phyloP scores from a whole-genome alignment of 2,329 filamentous ascomycete species.

The Hymenoscyphus infarciens region DNA sequence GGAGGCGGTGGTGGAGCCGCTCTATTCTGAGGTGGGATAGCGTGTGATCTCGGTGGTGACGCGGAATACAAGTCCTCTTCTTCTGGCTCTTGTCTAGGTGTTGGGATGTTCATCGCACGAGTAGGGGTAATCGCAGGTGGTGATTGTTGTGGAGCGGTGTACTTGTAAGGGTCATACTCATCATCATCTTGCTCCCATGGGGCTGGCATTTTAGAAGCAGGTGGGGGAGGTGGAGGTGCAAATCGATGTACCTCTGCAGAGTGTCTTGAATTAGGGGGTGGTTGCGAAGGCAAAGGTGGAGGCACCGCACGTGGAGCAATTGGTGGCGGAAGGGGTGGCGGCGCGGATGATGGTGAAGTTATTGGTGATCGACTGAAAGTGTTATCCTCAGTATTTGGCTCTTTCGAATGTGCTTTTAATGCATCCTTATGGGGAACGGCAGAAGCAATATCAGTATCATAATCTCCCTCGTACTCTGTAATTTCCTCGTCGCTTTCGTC shows the following conservation, averaged over 20 bases:
- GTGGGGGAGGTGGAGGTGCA: conserved; percentile 52
- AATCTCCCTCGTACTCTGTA: conserved; percentile 95
- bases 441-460: conserved; percentile 96
- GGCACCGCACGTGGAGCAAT: conserved; percentile 57
- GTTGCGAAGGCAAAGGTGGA: conserved; percentile 62
- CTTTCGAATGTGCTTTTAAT: conserved; percentile 74
- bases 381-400: conserved; percentile 71
- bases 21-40: conserved; percentile 36
- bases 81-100: conserved; percentile 22
- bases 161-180: conserved; percentile 67
- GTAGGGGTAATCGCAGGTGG: conserved; percentile 4
- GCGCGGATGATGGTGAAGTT: conserved; percentile 41
- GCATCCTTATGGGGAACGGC: conserved; percentile 92
- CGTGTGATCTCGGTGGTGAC: conserved; percentile 33
- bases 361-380: conserved; percentile 48
- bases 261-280: conserved; percentile 48
- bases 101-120: conserved; percentile 17
- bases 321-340: conserved; percentile 50
- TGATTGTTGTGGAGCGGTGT: conserved; percentile 39
- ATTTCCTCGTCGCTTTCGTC: conserved; percentile 72
- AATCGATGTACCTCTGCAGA: conserved; percentile 70
- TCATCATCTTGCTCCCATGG: conserved; percentile 61
- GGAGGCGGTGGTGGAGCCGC: conserved; percentile 35
- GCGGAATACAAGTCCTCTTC: conserved; percentile 36
- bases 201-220: conserved; percentile 32